Conservation (phyloP, 177 flowering plant genomes). For the Vitis hybrid region DNA sequence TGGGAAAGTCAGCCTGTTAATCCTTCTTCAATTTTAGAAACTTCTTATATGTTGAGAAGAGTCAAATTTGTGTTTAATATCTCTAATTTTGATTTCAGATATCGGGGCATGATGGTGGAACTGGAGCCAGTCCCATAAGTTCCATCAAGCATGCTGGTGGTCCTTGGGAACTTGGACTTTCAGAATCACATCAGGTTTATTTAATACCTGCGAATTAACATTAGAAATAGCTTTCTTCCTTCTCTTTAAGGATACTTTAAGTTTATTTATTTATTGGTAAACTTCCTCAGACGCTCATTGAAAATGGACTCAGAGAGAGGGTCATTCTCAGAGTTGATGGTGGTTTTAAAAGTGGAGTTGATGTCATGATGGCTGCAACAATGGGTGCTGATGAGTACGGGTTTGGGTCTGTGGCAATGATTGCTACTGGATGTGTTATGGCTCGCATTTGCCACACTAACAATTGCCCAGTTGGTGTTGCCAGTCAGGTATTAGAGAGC, state of each 20-base stretch:
- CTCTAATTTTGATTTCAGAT: conserved; percentile 52
- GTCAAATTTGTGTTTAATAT: neutral
- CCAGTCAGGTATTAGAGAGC: conserved; percentile 74
- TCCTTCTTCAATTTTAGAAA: neutral
- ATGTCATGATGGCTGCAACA: conserved; percentile 95
- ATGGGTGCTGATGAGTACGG: conserved; percentile 99
- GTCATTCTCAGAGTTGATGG: conserved; percentile 98
- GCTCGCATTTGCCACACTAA: conserved; percentile 99
- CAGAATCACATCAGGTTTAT: conserved; percentile 95
- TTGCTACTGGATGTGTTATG: conserved; percentile 99
- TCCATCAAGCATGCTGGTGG: conserved; percentile 99
- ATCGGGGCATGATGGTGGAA: conserved; percentile 99
- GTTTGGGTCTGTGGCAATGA: conserved; percentile 98
- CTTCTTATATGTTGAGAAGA: neutral
- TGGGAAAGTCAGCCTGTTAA: conserved; percentile 3
- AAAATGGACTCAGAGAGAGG: conserved; percentile 95
- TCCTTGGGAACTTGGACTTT: conserved; percentile 99
- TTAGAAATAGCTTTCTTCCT: neutral
- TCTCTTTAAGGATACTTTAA: neutral
- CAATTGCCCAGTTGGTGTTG: conserved; percentile 99
- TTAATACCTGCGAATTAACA: neutral
- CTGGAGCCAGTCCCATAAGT: conserved; percentile 98
- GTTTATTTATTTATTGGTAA: neutral
- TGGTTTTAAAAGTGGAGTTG: conserved; percentile 97
- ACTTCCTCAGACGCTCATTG: conserved; percentile 72